phyloP scores from a whole-genome alignment of 1,284 basidiomycete species.

The Schizopora paradoxa region DNA sequence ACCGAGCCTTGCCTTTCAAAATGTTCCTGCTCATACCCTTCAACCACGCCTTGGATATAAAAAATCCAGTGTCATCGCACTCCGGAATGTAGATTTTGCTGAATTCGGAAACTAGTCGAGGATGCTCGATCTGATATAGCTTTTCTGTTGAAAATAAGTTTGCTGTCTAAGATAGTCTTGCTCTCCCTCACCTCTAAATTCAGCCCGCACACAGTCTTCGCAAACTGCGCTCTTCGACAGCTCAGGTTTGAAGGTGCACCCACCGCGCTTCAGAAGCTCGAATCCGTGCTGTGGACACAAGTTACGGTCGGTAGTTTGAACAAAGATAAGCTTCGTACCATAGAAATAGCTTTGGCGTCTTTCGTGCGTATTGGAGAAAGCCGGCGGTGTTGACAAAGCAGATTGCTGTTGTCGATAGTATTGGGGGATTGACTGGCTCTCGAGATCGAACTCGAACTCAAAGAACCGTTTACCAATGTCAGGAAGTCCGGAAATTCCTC shows the following conservation, averaged over 20 bases:
- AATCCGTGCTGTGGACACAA: too few species aligned
- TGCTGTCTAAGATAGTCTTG: not conserved
- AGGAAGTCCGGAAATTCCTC: not conserved
- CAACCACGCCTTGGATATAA: conserved; percentile 75
- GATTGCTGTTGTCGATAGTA: conserved; percentile 29
- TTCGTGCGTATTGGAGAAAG: conserved; percentile 51
- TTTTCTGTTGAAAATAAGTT: conserved; percentile 42
- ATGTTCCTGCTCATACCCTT: too few species aligned
- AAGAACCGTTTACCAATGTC: not conserved
- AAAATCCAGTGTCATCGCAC: conserved; percentile 46
- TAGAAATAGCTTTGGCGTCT: conserved; percentile 68
- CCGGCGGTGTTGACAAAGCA: conserved; percentile 54
- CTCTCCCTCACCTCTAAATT: conserved; percentile 51
- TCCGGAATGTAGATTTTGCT: conserved; percentile 43
- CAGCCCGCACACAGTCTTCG: conserved; percentile 46
- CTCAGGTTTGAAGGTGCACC: conserved; percentile 10
- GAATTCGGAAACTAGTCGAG: conserved; percentile 49
- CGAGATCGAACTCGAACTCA: too few species aligned
- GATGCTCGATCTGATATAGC: conserved; percentile 63
- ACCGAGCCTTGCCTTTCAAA: not conserved
- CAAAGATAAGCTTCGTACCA: conserved; percentile 45
- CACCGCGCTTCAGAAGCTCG: too few species aligned
- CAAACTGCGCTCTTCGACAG: conserved; percentile 47
- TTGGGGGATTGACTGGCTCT: conserved; percentile 18
- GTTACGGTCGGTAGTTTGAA: conserved; percentile 40